Evolutionary conservation across 73 alveolate genomes (phyloP).

Genomic region (Halteria grandinella): DNA sequence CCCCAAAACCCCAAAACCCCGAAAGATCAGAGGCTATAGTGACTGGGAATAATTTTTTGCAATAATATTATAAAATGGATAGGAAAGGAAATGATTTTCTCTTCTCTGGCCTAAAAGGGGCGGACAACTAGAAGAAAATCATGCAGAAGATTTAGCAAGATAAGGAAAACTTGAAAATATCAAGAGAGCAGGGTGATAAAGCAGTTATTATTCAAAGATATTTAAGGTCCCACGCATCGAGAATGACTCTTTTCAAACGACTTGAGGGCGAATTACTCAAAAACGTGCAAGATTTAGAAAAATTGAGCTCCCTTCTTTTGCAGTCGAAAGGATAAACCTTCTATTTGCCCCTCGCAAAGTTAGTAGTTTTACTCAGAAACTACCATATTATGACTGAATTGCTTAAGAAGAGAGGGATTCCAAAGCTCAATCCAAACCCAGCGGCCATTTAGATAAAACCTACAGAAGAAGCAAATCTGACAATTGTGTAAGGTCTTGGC

Average conservation of each 20-base stretch:
- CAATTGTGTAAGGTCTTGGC: conserved; percentile 2
- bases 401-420: too few species aligned
- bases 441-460: background rate
- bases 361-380: background rate
- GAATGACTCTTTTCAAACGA: conserved; percentile 26
- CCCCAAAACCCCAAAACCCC: too few species aligned
- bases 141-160: conserved; percentile 30
- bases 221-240: conserved; percentile 9
- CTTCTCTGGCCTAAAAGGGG: conserved; percentile 13
- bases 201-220: background rate
- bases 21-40: too few species aligned
- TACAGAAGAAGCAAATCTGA: conserved; percentile 18
- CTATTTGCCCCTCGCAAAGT: conserved; percentile 18
- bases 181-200: conserved; percentile 19
- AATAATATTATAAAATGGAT: conserved; percentile 36
- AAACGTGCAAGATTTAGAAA: conserved; percentile 38
- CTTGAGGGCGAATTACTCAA: conserved; percentile 2
- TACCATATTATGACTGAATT: background rate
- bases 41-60: too few species aligned
- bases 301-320: conserved; percentile 9
- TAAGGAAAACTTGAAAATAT: conserved; percentile 10
- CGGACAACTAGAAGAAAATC: conserved; percentile 21
- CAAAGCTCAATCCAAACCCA: conserved; percentile 13
- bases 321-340: conserved; percentile 11
- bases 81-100: conserved; percentile 35